Evolutionary conservation across 495 filamentous ascomycete species (phyloP).

Genomic region (Aspergillus conjunctus): DNA sequence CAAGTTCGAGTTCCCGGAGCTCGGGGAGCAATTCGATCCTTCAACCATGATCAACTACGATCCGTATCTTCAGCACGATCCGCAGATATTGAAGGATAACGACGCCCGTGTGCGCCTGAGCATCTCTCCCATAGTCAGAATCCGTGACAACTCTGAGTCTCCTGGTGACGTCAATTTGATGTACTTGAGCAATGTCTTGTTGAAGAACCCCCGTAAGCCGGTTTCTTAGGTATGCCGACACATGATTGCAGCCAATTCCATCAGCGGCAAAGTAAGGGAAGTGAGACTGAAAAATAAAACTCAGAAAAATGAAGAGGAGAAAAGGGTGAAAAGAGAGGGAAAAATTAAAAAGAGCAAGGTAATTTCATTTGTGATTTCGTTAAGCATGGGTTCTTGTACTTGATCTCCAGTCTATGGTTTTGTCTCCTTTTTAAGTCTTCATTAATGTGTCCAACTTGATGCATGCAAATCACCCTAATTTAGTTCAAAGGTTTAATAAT

Average conservation of each 20-base stretch:
- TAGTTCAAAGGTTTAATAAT: no score
- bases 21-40: constrained; percentile 31
- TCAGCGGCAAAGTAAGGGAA: not conserved
- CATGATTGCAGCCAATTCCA: not conserved
- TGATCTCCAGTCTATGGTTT: no score
- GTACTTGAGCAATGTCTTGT: constrained; percentile 19
- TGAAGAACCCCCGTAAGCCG: constrained; percentile 17
- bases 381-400: no score
- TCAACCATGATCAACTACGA: constrained; percentile 32
- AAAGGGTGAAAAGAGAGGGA: no score
- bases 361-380: no score
- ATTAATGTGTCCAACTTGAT: no score
- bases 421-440: no score
- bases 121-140: constrained; percentile 19
- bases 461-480: no score
- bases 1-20: constrained; percentile 29
- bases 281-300: no score
- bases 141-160: constrained; percentile 18
- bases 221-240: not conserved
- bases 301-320: no score
- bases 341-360: no score
- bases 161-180: constrained; percentile 18
- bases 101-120: constrained; percentile 22
- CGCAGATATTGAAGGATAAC: constrained; percentile 14
- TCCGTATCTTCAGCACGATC: constrained; percentile 16